These are phyloP conservation scores for Botrytis galanthina DNA, from an alignment of 2,329 filamentous ascomycete genomes.

Conservation along the genomic window DNA sequence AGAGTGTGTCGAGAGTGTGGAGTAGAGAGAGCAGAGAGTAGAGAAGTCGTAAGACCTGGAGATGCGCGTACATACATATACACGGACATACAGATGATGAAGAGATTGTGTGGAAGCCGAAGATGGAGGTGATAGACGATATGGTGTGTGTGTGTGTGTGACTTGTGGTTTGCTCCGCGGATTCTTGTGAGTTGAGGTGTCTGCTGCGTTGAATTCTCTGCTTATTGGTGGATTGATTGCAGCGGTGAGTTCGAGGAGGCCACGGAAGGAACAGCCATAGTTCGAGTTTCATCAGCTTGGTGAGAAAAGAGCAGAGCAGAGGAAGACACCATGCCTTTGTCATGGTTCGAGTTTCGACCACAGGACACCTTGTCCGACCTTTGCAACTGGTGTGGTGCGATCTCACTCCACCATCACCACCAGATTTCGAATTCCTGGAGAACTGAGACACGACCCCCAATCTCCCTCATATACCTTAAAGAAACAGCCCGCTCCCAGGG, in stretches of 20 bases:
- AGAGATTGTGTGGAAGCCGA: background rate
- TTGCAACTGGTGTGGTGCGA: background rate
- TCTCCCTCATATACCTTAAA: background rate
- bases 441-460: background rate
- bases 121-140: background rate
- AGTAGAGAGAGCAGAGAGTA: too few species aligned
- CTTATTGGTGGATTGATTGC: background rate
- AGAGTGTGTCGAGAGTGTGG: too few species aligned
- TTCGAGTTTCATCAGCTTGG: background rate
- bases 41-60: too few species aligned
- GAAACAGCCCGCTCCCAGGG: background rate
- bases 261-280: background rate
- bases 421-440: background rate
- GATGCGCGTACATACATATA: too few species aligned
- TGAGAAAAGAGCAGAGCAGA: background rate
- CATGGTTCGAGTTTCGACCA: background rate
- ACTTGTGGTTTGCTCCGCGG: background rate
- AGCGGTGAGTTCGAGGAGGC: background rate
- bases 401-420: background rate
- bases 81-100: background rate
- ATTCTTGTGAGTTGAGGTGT: too few species aligned
- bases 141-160: too few species aligned
- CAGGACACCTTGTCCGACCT: background rate
- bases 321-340: constrained; percentile 25
- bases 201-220: background rate